Evolutionary conservation across 2,329 filamentous ascomycete species (phyloP), one percentile per base, ranked within the genome.

Genomic region (Claviceps sorghi): DNA sequence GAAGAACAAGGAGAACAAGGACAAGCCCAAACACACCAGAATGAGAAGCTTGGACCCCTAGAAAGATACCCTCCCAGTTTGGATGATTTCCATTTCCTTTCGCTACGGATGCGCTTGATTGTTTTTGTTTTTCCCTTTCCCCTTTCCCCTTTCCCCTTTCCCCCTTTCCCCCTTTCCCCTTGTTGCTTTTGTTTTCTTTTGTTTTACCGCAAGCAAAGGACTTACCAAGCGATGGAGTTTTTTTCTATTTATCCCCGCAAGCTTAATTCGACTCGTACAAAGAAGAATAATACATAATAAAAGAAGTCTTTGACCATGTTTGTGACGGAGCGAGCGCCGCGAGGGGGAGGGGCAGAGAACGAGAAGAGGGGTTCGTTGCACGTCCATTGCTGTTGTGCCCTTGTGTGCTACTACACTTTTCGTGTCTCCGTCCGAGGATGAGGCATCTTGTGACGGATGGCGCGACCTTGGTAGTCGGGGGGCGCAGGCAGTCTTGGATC

Each of bases 21-120:
- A 38, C 19, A 21, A 26, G 41, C 36, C 11, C 17, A 26, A 44
- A 46, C 51, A 50, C 50, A 54, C 55, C 61, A 66, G 59, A 65
- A 57, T 65, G 65, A 62, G 56, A 65, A 61, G 49, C 50, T 44
- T 51, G 42, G 48, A 51, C 40, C 49, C 58, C 62, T 66, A 67
- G 64, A 68, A 67, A 68, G 67, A 69, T 69, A 69, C 67, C 67
- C 67, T 59, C 67, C 59, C 22, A 36, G 40, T 59, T 64, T 68
- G 61, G 60, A 65, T 63, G 44, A 50, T 55, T 40, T 46, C 30
- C 30, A 45, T 11, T 30, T 45, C 41, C 19, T 44, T 44, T 26
- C 42, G n/a, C 8, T 43, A 42, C 3, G 32, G 17, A 42, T 42
- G 36, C 48, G 47, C 34, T 38, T 26, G 26, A 26, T n/a, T n/a